Percentiles rank a stretch among this genome's conserved stretches.
Conservation (phyloP, 805 yeast genomes). For the Metschnikowia rubicola region DNA sequence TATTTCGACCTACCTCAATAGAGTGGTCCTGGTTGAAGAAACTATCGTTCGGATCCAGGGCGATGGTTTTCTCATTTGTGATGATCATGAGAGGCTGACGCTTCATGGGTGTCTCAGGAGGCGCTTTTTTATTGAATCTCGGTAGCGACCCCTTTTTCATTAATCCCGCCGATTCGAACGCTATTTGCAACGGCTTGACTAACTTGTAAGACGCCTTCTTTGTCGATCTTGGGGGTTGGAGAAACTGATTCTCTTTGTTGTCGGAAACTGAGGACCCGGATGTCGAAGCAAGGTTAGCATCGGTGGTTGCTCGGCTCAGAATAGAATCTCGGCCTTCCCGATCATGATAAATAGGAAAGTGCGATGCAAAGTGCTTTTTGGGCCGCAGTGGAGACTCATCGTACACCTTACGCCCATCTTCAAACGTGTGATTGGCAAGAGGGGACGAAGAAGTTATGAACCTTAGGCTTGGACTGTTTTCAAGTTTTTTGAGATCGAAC, state of each 20-base stretch:
- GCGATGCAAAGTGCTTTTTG: constrained; percentile 8
- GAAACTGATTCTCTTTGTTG: constrained; percentile 34
- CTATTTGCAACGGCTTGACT: constrained; percentile 83
- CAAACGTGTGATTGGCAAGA: constrained; percentile 11
- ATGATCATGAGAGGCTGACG: constrained; percentile 38
- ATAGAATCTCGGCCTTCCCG: constrained; percentile 4
- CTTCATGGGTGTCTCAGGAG: constrained; percentile 45
- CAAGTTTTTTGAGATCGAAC: constrained; percentile 11
- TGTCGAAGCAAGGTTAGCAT: background rate
- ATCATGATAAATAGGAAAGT: constrained; percentile 15
- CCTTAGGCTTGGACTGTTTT: constrained; percentile 15
- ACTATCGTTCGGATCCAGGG: constrained; percentile 14
- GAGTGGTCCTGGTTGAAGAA: constrained; percentile 20
- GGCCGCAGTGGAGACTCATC: constrained; percentile 19
- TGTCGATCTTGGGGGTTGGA: constrained; percentile 1
- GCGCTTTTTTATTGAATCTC: constrained; percentile 25
- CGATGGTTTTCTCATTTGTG: constrained; percentile 18
- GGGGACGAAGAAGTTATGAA: constrained; percentile 19
- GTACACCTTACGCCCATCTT: constrained; percentile 8
- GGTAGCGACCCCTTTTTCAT: constrained; percentile 45
- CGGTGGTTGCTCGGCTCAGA: background rate
- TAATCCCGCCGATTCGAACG: constrained; percentile 73
- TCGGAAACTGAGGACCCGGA: constrained; percentile 6
- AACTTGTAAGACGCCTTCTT: constrained; percentile 47
- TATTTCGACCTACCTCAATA: constrained; percentile 40